Evolutionary conservation across 192 early-diverging fungal genomes (phyloP).

Genomic region (Podila minutissima): DNA sequence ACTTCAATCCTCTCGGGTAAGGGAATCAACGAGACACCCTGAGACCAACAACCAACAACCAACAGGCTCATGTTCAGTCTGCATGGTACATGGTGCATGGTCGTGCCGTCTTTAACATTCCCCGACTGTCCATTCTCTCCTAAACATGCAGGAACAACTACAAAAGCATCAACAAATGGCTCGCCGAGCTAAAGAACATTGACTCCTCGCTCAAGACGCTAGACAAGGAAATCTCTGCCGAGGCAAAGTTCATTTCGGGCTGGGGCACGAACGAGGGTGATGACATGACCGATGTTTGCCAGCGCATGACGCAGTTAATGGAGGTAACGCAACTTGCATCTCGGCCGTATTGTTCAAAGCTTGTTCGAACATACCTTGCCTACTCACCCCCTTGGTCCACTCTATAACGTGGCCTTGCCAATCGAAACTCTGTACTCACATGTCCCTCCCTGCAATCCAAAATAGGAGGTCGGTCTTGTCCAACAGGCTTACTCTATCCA

Average conservation of each 20-base stretch:
- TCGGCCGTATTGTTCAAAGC: not conserved
- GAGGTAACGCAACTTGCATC: constrained; percentile 17
- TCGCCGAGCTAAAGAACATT: constrained; percentile 50
- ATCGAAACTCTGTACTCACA: not conserved
- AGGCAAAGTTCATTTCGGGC: constrained; percentile 40
- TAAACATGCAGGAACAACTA: constrained; percentile 27
- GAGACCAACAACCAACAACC: not conserved
- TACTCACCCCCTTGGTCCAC: not conserved
- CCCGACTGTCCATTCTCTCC: not conserved
- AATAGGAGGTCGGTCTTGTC: constrained; percentile 41
- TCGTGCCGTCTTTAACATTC: not conserved
- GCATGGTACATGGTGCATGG: too few species aligned
- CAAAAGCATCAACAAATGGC: constrained; percentile 53
- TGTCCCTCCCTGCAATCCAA: not conserved
- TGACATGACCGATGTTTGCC: constrained; percentile 45
- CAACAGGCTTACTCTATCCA: constrained; percentile 38
- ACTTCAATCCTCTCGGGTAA: constrained; percentile 38
- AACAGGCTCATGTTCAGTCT: not conserved
- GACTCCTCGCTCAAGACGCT: constrained; percentile 40
- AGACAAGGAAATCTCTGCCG: constrained; percentile 43
- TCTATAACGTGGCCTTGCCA: too few species aligned
- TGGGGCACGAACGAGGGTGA: constrained; percentile 50
- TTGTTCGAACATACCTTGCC: not conserved
- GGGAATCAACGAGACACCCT: not conserved
- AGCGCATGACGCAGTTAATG: constrained; percentile 51